Conservation (phyloP, 352 stramenopile species). For the Phytophthora colocasiae region DNA sequence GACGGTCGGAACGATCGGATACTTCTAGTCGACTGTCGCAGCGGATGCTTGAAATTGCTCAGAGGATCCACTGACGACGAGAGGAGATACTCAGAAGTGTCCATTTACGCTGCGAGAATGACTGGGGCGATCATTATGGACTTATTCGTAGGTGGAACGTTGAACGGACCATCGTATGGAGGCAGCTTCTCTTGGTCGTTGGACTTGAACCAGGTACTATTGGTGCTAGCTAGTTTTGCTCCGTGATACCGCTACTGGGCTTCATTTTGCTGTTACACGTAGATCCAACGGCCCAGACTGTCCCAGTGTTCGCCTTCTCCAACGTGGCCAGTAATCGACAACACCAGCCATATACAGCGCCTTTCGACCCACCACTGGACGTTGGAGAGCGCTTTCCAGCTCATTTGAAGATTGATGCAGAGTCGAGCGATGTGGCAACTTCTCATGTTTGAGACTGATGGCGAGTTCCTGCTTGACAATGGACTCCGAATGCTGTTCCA, state of each 20-base stretch:
- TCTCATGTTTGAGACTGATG: constrained; percentile 68
- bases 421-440: constrained; percentile 81
- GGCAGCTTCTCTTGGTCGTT: constrained; percentile 60
- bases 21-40: constrained; percentile 87
- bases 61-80: constrained; percentile 64
- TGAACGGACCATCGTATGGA: constrained; percentile 70
- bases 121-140: constrained; percentile 55
- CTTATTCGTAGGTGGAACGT: constrained; percentile 54
- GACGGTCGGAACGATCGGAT: constrained; percentile 83
- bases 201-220: constrained; percentile 37
- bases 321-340: constrained; percentile 9
- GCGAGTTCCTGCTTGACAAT: constrained; percentile 64
- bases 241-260: constrained; percentile 51
- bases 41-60: constrained; percentile 78
- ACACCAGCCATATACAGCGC: constrained; percentile 1
- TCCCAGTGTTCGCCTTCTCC: constrained; percentile 24
- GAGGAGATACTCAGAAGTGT: constrained; percentile 38
- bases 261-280: constrained; percentile 66
- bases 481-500: constrained; percentile 48
- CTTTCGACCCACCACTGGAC: constrained; percentile 18
- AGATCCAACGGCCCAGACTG: constrained; percentile 32
- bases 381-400: constrained; percentile 40
- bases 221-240: constrained; percentile 43
- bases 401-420: constrained; percentile 73
- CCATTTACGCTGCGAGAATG: no score